Evolutionary conservation across 2,329 filamentous ascomycete genomes (phyloP).

Genomic region (Cladophialophora carrionii): DNA sequence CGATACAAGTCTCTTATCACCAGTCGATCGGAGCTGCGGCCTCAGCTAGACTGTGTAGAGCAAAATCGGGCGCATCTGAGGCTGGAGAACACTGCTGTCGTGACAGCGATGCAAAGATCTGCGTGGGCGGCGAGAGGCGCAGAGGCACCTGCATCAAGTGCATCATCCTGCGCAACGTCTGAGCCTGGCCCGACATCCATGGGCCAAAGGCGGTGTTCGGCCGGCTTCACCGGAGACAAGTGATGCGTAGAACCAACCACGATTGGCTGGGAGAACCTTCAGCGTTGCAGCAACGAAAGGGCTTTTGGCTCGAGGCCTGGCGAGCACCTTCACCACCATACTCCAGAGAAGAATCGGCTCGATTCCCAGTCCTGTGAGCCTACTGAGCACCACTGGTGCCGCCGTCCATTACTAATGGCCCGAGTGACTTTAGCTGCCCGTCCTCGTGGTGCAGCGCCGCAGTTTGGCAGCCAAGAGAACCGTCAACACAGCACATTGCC

Average conservation of each 20-base stretch:
- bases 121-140: constrained; percentile 21
- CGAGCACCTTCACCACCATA: constrained; percentile 4
- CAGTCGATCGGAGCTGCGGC: not conserved
- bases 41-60: not conserved
- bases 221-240: constrained; percentile 21
- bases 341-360: not conserved
- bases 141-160: constrained; percentile 1
- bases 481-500: not conserved
- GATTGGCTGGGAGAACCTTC: not conserved
- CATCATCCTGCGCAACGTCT: not conserved
- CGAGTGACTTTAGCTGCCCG: not conserved
- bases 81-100: not conserved
- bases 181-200: not conserved
- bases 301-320: constrained; percentile 13
- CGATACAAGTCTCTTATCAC: not conserved
- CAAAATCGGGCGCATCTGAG: not conserved
- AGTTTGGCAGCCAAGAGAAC: not conserved
- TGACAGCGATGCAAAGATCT: constrained; percentile 8
- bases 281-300: constrained; percentile 4
- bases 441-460: not conserved
- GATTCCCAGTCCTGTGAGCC: constrained; percentile 1
- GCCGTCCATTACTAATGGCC: constrained; percentile 14
- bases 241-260: constrained; percentile 1
- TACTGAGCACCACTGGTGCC: not conserved
- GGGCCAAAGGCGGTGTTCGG: constrained; percentile 30